phyloP scores from a whole-genome alignment of 306 rosid species.

The Rosa chinensis region DNA sequence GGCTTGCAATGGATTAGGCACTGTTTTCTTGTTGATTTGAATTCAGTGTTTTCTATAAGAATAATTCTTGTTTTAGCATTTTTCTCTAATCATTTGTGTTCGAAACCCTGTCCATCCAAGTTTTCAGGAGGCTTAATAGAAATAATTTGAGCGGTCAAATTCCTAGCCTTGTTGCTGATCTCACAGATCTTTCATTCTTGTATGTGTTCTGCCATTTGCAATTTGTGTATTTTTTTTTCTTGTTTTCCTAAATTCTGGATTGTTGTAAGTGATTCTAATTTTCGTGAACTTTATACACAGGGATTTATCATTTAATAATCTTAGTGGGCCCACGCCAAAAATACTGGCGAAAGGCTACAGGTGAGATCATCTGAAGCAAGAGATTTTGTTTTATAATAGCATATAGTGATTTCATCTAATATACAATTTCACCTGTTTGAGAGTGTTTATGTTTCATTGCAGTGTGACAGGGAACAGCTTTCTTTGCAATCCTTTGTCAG shows the following conservation, averaged over 20 bases:
- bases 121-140: constrained; percentile 89
- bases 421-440: constrained; percentile 14
- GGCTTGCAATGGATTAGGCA: constrained; percentile 22
- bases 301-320: constrained; percentile 90
- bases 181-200: constrained; percentile 77
- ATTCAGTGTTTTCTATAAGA: not conserved
- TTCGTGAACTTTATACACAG: constrained; percentile 32
- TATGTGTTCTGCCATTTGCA: constrained; percentile 40
- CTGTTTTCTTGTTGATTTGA: constrained; percentile 8
- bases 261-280: constrained; percentile 17
- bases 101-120: constrained; percentile 52
- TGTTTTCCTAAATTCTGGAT: constrained; percentile 9
- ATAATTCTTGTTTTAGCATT: constrained; percentile 1
- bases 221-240: not conserved
- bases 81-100: constrained; percentile 36
- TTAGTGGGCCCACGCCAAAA: constrained; percentile 87
- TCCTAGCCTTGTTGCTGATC: constrained; percentile 80
- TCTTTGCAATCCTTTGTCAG: constrained; percentile 59
- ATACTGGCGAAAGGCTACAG: constrained; percentile 87
- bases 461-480: constrained; percentile 85
- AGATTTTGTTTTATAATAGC: not conserved
- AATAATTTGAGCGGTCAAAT: constrained; percentile 79
- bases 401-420: not conserved
- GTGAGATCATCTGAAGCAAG: constrained; percentile 46
- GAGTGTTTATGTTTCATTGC: constrained; percentile 27